phyloP scores from a whole-genome alignment of 176 grass and related monocot species.

The Pontederia paniculata region DNA sequence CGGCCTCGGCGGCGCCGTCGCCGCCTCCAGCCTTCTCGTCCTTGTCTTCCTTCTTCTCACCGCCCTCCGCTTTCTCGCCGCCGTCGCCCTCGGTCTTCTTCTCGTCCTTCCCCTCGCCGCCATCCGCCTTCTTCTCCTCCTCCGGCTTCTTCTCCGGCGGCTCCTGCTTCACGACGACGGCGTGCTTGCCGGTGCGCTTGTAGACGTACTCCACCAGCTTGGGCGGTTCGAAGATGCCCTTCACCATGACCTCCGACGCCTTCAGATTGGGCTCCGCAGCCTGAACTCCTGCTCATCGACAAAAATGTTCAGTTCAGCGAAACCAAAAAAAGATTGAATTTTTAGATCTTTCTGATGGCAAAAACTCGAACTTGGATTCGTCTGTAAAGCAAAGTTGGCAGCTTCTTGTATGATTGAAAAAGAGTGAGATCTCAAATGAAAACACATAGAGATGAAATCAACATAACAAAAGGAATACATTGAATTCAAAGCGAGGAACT shows the following conservation, averaged over 20 bases:
- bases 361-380: no score
- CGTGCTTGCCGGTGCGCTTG: conserved; percentile 74
- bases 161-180: conserved; percentile 57
- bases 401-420: no score
- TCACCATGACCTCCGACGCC: conserved; percentile 60
- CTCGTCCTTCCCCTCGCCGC: conserved; percentile 33
- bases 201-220: conserved; percentile 64
- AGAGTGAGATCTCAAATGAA: no score
- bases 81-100: conserved; percentile 20
- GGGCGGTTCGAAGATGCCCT: conserved; percentile 44
- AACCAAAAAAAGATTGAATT: conserved; percentile 4
- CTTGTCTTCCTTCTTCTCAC: conserved; percentile 35
- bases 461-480: no score
- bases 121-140: conserved; percentile 6
- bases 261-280: conserved; percentile 44
- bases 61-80: conserved; percentile 27
- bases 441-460: no score
- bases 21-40: conserved; percentile 8
- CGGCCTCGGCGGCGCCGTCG: neutral
- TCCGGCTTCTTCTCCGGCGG: conserved; percentile 11
- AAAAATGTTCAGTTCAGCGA: no score
- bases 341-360: neutral
- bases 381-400: no score
- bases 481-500: no score
- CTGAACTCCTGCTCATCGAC: conserved; percentile 55